Percentiles rank a stretch among this genome's conserved stretches.
These are phyloP conservation scores for Farysia itapuensis DNA, from an alignment of 1,284 basidiomycete genomes.

Conservation along the genomic window DNA sequence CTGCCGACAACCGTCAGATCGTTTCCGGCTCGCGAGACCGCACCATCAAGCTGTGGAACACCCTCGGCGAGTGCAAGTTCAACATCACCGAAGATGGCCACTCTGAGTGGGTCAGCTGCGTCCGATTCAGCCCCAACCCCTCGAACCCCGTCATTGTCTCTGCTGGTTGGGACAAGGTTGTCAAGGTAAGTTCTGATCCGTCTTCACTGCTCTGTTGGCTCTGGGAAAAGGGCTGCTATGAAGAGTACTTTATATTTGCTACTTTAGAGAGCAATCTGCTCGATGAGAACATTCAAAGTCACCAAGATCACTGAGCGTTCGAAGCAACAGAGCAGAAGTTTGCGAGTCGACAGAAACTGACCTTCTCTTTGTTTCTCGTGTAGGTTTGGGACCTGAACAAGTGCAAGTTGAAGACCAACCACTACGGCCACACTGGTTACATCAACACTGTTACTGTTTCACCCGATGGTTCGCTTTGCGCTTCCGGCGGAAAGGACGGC, in stretches of 20 bases:
- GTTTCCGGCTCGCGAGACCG: conserved; percentile 96
- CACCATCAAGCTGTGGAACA: conserved; percentile 99
- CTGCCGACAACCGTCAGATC: conserved; percentile 71
- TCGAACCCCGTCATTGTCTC: conserved; percentile 98
- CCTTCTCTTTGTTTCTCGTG: neutral
- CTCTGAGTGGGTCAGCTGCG: conserved; percentile 83
- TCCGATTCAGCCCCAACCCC: conserved; percentile 98
- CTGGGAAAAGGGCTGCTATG: conserved; percentile 54
- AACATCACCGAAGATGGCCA: conserved; percentile 98
- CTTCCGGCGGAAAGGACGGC: conserved; percentile 93
- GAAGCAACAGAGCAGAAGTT: neutral
- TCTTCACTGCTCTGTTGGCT: neutral
- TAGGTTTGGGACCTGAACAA: conserved; percentile 99
- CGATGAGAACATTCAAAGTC: conserved; percentile 72
- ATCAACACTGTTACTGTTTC: conserved; percentile 99
- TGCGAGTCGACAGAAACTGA: neutral
- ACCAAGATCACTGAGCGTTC: conserved; percentile 74
- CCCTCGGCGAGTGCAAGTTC: conserved; percentile 99
- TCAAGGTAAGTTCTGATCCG: conserved; percentile 78
- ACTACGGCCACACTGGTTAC: conserved; percentile 99
- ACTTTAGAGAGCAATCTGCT: conserved; percentile 72
- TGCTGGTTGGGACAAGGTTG: conserved; percentile 99
- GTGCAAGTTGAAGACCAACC: conserved; percentile 99
- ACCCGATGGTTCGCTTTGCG: conserved; percentile 97
- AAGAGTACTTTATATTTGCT: conserved; percentile 70